These are phyloP conservation scores for Chytriomyces hyalinus DNA, from an alignment of 192 early-diverging fungal genomes.

Conservation along the genomic window DNA sequence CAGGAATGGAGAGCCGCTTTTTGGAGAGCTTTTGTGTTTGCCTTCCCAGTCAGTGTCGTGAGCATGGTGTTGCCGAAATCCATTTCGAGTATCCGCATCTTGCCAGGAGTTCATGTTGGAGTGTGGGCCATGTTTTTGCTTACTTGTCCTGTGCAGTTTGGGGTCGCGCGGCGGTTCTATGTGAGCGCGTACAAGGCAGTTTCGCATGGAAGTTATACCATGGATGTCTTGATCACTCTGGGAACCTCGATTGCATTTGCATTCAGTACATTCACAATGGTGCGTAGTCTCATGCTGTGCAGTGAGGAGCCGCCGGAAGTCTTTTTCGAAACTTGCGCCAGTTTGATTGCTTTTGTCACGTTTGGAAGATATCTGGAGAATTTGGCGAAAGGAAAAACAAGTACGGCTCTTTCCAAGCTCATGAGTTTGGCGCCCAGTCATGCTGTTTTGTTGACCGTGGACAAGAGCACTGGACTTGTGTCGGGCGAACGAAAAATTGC, in stretches of 20 bases:
- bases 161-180: conserved; percentile 82
- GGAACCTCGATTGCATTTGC: conserved; percentile 86
- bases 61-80: conserved; percentile 72
- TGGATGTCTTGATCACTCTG: conserved; percentile 92
- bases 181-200: conserved; percentile 77
- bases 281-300: conserved; percentile 49
- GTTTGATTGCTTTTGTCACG: conserved; percentile 91
- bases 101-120: conserved; percentile 69
- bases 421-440: conserved; percentile 84
- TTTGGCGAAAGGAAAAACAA: conserved; percentile 92
- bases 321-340: conserved; percentile 93
- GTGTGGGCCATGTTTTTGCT: conserved; percentile 72
- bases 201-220: conserved; percentile 83
- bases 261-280: conserved; percentile 80
- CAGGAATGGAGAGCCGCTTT: conserved; percentile 77
- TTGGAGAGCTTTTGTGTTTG: conserved; percentile 68
- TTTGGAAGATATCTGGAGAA: conserved; percentile 94
- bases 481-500: conserved; percentile 73
- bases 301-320: conserved; percentile 70
- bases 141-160: conserved; percentile 94
- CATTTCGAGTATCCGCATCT: conserved; percentile 2
- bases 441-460: conserved; percentile 49
- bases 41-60: conserved; percentile 81
- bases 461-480: conserved; percentile 34
- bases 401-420: conserved; percentile 84